Evolutionary conservation across 495 filamentous ascomycete species (phyloP).

Genomic region (Tuber borchii): DNA sequence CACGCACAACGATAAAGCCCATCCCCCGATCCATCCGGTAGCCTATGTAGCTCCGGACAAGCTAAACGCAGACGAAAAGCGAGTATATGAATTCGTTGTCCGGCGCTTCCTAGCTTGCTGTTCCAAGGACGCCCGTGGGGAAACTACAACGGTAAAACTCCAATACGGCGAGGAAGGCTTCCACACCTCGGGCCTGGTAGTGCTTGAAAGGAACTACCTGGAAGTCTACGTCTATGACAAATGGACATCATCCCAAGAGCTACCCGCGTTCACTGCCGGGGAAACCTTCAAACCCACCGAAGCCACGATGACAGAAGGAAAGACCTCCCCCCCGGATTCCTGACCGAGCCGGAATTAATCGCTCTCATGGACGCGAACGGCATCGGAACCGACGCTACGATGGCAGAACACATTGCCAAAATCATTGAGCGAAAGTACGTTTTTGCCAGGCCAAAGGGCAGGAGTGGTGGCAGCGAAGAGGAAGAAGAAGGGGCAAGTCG

Average conservation of each 20-base stretch:
- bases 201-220: slow-evolving; percentile 82
- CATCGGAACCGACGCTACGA: slow-evolving; percentile 96
- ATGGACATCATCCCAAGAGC: slow-evolving; percentile 78
- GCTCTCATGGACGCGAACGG: slow-evolving; percentile 97
- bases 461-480: slow-evolving; percentile 38
- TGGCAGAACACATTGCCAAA: slow-evolving; percentile 96
- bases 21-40: slow-evolving; percentile 94
- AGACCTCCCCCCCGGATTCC: slow-evolving; percentile 72
- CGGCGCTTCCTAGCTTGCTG: slow-evolving; percentile 94
- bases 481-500: slow-evolving; percentile 38
- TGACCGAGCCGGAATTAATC: slow-evolving; percentile 96
- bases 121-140: slow-evolving; percentile 84
- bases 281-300: slow-evolving; percentile 85
- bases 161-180: slow-evolving; percentile 79
- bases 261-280: slow-evolving; percentile 68
- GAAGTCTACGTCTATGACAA: slow-evolving; percentile 95
- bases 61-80: slow-evolving; percentile 60
- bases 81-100: slow-evolving; percentile 89
- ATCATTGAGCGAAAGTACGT: slow-evolving; percentile 87
- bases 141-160: slow-evolving; percentile 75
- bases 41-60: slow-evolving; percentile 61
- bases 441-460: slow-evolving; percentile 52
- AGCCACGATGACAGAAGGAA: slow-evolving; percentile 78
- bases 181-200: slow-evolving; percentile 71
- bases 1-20: slow-evolving; percentile 86